Conservation (phyloP, 148 eudicot genomes). For the Chenopodium quinoa region DNA sequence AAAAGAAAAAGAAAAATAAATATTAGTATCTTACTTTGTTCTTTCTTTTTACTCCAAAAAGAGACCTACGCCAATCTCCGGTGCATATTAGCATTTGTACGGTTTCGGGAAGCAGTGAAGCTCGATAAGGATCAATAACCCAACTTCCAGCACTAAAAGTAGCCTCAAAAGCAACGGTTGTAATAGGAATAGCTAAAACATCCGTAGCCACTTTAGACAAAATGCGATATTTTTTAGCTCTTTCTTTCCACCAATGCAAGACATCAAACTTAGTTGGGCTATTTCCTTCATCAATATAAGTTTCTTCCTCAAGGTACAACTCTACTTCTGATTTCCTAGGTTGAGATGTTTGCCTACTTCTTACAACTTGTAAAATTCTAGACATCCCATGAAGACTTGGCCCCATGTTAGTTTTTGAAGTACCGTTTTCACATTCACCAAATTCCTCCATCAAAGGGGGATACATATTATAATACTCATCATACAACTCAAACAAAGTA, state of each 20-base stretch:
- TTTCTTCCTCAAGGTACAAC: background rate
- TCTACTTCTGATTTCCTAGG: background rate
- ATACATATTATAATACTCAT: no score
- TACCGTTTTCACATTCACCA: background rate
- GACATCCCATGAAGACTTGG: no score
- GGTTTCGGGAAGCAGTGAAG: no score
- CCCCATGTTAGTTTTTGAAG: background rate
- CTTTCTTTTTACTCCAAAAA: no score
- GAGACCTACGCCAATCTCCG: no score
- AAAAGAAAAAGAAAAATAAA: no score
- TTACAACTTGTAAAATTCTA: no score
- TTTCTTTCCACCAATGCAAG: background rate
- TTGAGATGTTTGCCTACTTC: background rate
- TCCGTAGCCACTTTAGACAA: background rate
- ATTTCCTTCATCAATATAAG: background rate
- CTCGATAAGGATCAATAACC: no score
- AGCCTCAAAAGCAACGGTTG: background rate
- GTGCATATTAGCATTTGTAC: no score
- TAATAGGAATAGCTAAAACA: background rate
- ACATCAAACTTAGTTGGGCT: background rate
- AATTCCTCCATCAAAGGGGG: background rate
- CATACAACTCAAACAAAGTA: background rate
- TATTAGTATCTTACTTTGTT: no score
- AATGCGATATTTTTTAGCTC: no score
- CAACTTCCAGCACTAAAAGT: background rate